Conservation (phyloP, 2,329 filamentous ascomycete genomes). For the Aspergillus unguis region DNA sequence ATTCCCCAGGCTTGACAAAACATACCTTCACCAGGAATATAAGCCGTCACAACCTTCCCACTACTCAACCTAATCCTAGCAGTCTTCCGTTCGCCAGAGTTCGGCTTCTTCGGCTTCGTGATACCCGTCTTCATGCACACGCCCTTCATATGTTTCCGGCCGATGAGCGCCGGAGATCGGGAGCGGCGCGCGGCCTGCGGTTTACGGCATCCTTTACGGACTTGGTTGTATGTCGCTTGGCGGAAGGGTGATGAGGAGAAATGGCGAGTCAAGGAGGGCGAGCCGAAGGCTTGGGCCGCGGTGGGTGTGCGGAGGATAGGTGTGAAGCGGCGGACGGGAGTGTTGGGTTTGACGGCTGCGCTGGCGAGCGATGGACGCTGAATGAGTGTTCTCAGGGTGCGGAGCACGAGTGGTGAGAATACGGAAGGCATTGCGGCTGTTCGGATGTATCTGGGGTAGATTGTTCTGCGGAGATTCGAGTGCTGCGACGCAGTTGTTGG, state of each 20-base stretch:
- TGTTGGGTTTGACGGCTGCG: conserved; percentile 22
- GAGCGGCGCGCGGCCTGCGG: conserved; percentile 78
- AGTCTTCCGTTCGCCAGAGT: conserved; percentile 94
- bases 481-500: conserved; percentile 1
- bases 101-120: conserved; percentile 96
- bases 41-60: conserved; percentile 82
- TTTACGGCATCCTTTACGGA: conserved; percentile 71
- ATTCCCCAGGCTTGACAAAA: conserved; percentile 5
- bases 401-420: conserved; percentile 33
- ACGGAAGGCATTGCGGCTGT: conserved; percentile 32
- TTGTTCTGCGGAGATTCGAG: background rate
- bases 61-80: conserved; percentile 85
- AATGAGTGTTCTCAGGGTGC: conserved; percentile 33
- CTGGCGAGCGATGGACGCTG: conserved; percentile 25
- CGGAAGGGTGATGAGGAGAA: conserved; percentile 59
- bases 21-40: conserved; percentile 87
- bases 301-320: conserved; percentile 31
- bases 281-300: conserved; percentile 11
- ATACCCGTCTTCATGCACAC: conserved; percentile 93
- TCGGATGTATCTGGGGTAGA: background rate
- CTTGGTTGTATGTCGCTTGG: conserved; percentile 69
- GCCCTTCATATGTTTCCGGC: conserved; percentile 82
- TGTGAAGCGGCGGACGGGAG: conserved; percentile 22
- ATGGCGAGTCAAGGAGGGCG: conserved; percentile 29
- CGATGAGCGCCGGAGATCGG: conserved; percentile 76